Evolutionary conservation across 2,329 filamentous ascomycete species (phyloP).

Genomic region (Pseudogymnoascus sp.): DNA sequence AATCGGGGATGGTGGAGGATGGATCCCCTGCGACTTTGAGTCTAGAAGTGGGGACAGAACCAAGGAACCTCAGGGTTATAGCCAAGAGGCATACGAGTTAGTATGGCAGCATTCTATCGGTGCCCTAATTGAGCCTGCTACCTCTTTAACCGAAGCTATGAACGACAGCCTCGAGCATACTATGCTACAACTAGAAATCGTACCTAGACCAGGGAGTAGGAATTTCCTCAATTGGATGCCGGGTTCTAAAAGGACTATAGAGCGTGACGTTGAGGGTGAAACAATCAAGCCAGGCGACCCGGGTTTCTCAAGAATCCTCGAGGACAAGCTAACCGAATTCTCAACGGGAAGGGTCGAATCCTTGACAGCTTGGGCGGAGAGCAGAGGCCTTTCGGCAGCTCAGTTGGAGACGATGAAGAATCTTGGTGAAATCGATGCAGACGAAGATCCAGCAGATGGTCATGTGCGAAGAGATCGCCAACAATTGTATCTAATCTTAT

Average conservation of each 20-base stretch:
- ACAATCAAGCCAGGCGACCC: background rate
- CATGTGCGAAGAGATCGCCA: constrained; percentile 7
- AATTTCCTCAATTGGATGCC: constrained; percentile 1
- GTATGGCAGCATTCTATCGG: constrained; percentile 7
- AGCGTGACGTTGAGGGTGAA: background rate
- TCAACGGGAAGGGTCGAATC: constrained; percentile 1
- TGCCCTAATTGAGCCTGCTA: constrained; percentile 10
- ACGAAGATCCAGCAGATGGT: background rate
- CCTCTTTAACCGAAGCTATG: constrained; percentile 8
- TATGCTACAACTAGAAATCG: constrained; percentile 7
- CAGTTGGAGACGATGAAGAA: constrained; percentile 6
- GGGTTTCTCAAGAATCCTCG: background rate
- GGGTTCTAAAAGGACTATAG: constrained; percentile 6
- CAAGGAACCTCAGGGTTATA: background rate
- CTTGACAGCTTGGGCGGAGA: constrained; percentile 6
- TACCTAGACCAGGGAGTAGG: constrained; percentile 2
- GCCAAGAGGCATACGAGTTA: constrained; percentile 7
- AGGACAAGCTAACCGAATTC: background rate
- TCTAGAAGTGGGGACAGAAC: background rate
- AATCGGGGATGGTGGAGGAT: constrained; percentile 7
- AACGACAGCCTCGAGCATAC: background rate
- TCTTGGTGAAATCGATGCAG: background rate
- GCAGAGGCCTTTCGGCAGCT: background rate
- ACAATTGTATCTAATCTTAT: constrained; percentile 9
- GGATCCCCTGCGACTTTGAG: constrained; percentile 6